Evolutionary conservation across 2,329 filamentous ascomycete species (phyloP).

Genomic region (Colletotrichum destructivum): DNA sequence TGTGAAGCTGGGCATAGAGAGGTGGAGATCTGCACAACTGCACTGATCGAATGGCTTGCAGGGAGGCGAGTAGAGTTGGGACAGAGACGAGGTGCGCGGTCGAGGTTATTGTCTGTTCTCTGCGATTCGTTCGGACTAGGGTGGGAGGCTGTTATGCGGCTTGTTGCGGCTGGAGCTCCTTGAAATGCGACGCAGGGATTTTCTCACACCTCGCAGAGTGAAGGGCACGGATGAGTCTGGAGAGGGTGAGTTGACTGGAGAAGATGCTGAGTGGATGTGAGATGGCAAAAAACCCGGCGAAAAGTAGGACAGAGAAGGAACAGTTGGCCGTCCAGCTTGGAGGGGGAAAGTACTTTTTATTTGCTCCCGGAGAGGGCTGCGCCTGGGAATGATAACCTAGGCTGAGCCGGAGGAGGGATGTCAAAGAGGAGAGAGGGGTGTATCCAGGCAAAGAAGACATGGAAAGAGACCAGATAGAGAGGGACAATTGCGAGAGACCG

Average conservation of each 20-base stretch:
- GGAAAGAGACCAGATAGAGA: conserved; percentile 1
- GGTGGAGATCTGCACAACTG: conserved; percentile 18
- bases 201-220: neutral
- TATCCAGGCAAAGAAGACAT: neutral
- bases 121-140: neutral
- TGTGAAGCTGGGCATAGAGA: conserved; percentile 19
- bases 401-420: conserved; percentile 12
- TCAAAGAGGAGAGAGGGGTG: conserved; percentile 14
- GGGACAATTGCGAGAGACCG: neutral
- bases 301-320: neutral
- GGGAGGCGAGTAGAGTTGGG: neutral
- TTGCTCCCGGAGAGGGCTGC: conserved; percentile 32
- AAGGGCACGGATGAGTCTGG: neutral
- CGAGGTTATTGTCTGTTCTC: neutral
- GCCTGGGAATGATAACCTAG: conserved; percentile 19
- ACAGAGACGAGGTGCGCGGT: neutral
- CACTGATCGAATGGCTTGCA: conserved; percentile 18
- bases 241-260: neutral
- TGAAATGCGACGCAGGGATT: neutral
- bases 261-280: neutral
- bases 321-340: neutral
- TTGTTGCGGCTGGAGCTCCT: neutral
- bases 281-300: neutral
- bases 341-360: conserved; percentile 39
- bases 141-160: neutral